Evolutionary conservation across 805 yeast species (phyloP), one percentile per base, ranked within the genome.

Genomic region (Candida ipomoeae): DNA sequence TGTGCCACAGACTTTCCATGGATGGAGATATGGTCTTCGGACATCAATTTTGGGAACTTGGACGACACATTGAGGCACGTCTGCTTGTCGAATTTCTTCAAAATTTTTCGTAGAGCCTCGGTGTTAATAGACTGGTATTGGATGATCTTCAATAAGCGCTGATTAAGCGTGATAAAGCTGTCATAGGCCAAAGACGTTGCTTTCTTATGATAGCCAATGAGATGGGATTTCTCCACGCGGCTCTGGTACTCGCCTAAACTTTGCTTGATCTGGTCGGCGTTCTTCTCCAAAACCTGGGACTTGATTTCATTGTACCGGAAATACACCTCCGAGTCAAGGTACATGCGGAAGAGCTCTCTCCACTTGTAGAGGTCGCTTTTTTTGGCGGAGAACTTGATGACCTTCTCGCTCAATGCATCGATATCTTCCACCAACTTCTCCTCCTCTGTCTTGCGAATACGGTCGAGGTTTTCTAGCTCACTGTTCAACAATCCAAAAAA

Each of bases 11-110:
- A 77, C 10, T 66, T 62, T n/a, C 80, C 77, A 7, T 70, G 68
- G 49, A 75, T 67, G 48, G 73, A 73, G 13, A 71, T 65, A 50
- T 77, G 79, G 50, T 73, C 75, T 39, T 67, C 58, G 13, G 69
- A 62, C 40, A 74, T 62, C 51, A 77, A 61, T 39, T 69, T 63
- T 2, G 85, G 84, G 57, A 81, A 78, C 40, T 67, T 60, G 4
- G 65, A 50, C 37, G 77, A 71, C 0, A 83, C 70, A 31, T 75
- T 73, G 29, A 85, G 66, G 6, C 80, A 67, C 0, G 92, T 86
- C 58, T 81, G 84, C 62, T 86, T 86, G 57, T 87, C 90, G 58
- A 87, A 86, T 61, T 86, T 86, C 62, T 86, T 85, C 60, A 85
- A 70, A 53, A 86, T 86, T 63, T 86, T 86, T 15, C 77, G 67